Conservation (phyloP, 371 early-diverging fungal genomes). For the Ecytonucleospora hepatopenaei region DNA sequence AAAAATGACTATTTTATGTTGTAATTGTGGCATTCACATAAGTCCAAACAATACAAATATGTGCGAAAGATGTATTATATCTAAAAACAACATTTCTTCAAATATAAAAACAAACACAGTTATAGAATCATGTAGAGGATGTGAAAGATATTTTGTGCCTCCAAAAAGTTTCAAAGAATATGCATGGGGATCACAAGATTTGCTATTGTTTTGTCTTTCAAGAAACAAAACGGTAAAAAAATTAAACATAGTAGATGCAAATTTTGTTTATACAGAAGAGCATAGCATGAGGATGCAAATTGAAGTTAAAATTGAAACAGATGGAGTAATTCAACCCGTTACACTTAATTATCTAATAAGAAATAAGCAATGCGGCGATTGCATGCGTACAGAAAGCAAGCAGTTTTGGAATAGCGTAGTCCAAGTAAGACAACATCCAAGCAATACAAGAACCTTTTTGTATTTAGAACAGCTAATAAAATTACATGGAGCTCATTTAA, state of each 20-base stretch:
- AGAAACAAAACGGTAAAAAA: constrained; percentile 61
- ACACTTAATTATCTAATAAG: constrained; percentile 82
- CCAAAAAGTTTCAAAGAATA: constrained; percentile 77
- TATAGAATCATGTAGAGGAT: constrained; percentile 80
- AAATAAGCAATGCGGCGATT: constrained; percentile 86
- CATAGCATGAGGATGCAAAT: constrained; percentile 82
- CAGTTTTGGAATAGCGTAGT: constrained; percentile 95
- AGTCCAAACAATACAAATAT: constrained; percentile 88
- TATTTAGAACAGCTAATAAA: constrained; percentile 92
- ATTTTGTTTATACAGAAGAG: constrained; percentile 95
- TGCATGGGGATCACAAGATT: constrained; percentile 76
- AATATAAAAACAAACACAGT: constrained; percentile 70
- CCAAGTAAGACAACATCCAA: constrained; percentile 84
- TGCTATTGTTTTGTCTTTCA: constrained; percentile 79
- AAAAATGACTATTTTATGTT: constrained; percentile 63
- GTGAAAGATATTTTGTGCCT: constrained; percentile 87
- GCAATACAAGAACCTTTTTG: constrained; percentile 86
- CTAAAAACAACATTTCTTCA: constrained; percentile 66
- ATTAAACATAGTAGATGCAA: constrained; percentile 83
- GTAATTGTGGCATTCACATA: constrained; percentile 84
- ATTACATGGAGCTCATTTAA: constrained; percentile 82
- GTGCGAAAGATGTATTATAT: constrained; percentile 90
- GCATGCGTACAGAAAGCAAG: constrained; percentile 86
- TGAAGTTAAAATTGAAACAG: constrained; percentile 60
- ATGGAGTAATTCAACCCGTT: constrained; percentile 63